phyloP scores from a whole-genome alignment of 805 yeast genomes.

The Huiozyma sinensis region DNA sequence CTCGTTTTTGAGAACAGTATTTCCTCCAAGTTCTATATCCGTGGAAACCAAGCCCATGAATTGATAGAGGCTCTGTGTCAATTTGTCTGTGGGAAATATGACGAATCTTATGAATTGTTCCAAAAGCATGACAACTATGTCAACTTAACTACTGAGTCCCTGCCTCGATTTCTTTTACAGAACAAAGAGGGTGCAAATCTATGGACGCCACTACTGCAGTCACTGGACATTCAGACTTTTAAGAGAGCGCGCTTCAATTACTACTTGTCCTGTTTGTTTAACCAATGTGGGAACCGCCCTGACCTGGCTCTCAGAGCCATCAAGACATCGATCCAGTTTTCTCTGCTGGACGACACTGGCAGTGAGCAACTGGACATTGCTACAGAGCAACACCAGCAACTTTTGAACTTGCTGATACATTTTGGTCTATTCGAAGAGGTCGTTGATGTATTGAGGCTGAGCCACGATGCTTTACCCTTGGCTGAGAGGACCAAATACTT shows the following conservation, averaged over 20 bases:
- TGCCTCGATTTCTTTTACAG: slow-evolving; percentile 14
- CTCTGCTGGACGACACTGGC: slow-evolving; percentile 8
- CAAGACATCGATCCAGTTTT: slow-evolving; percentile 19
- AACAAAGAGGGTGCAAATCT: slow-evolving; percentile 5
- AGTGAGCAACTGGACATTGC: slow-evolving; percentile 5
- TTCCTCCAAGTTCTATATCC: slow-evolving; percentile 13
- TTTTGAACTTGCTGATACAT: slow-evolving; percentile 17
- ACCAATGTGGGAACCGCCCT: slow-evolving; percentile 9
- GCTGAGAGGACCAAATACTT: slow-evolving; percentile 17
- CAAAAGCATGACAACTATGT: slow-evolving; percentile 18
- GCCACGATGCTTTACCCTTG: slow-evolving; percentile 15
- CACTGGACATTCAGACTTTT: slow-evolving; percentile 9
- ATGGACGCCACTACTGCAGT: slow-evolving; percentile 18
- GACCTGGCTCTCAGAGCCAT: slow-evolving; percentile 20
- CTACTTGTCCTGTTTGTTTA: slow-evolving; percentile 19
- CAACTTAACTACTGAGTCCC: slow-evolving; percentile 3
- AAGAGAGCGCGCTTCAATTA: slow-evolving; percentile 17
- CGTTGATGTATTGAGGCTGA: slow-evolving; percentile 22
- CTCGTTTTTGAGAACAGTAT: slow-evolving; percentile 10
- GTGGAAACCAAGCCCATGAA: slow-evolving; percentile 16
- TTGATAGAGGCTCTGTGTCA: slow-evolving; percentile 19
- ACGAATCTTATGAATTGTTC: slow-evolving; percentile 19
- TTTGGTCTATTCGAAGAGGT: slow-evolving; percentile 22
- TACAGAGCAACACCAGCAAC: slow-evolving; percentile 18
- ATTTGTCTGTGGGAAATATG: slow-evolving; percentile 18